Evolutionary conservation across 2,329 filamentous ascomycete species (phyloP), one percentile per base, ranked within the genome.

Genomic region (Verticillium nonalfalfae): DNA sequence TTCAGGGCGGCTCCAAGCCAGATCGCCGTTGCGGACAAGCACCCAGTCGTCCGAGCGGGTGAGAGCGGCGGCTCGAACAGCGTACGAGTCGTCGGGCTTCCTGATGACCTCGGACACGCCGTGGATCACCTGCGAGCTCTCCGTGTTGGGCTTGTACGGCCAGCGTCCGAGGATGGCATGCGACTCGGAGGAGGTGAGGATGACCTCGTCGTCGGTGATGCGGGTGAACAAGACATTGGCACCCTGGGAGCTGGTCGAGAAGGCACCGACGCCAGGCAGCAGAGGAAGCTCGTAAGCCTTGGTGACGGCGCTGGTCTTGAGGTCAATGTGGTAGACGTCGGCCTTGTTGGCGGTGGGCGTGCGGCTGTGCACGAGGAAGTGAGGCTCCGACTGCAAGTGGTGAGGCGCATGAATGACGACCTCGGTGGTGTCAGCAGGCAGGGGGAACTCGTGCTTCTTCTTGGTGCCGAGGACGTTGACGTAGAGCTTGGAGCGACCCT

Each of bases 201-300:
- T 80, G 2, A 92, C 81, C 70, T 96, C 91, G 9, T 89, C 85
- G 38, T 87, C 79, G 0, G 91, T 93, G 63, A 95, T 81, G 62
- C 93, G 87, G 2, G 90, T 93, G 72, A 98, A 97, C 77, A 92
- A 97, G 7, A 97, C 89, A 68, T 95, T 93, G 21, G 90, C 87
- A 62, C 88, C 90, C 50, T 85, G 84, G 2, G 87, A 90, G 75
- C 89, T 95, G 0, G 86, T 89, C 0, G 93, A 90, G 71, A 97
- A 91, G 1, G 89, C 86, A 31, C 92, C 93, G 50, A 79, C 80
- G 1, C 90, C 91, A 31, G 83, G 75, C 21, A 93, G 74, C 59
- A 86, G 85, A 0, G 93, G 90, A 13, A 98, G 80, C 34, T 89
- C 86, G 72, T 97, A 97, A 0, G 89, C 89, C 72, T 91, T 92